Conservation (phyloP, 2,329 filamentous ascomycete species). For the Colletotrichum incanum region DNA sequence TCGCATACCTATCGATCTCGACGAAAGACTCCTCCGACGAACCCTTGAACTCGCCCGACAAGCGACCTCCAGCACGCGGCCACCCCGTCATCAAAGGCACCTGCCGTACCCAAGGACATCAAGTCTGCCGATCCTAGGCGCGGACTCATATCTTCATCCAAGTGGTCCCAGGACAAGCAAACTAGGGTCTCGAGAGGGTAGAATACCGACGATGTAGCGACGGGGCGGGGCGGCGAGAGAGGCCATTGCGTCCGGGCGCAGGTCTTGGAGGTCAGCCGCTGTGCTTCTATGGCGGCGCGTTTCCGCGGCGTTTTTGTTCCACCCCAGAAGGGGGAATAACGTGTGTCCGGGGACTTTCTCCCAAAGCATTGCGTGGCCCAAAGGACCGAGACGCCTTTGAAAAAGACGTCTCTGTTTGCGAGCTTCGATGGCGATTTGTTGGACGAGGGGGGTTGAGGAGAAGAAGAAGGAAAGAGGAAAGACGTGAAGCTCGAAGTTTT, state of each 20-base stretch:
- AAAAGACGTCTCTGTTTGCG: conserved; percentile 81
- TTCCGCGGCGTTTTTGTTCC: conserved; percentile 78
- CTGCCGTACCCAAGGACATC: conserved; percentile 41
- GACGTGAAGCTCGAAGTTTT: conserved; percentile 30
- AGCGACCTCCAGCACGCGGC: conserved; percentile 48
- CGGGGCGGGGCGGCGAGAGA: conserved; percentile 56
- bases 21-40: conserved; percentile 81
- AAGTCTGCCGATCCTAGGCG: conserved; percentile 53
- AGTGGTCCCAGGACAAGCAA: conserved; percentile 61
- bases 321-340: conserved; percentile 57
- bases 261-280: conserved; percentile 85
- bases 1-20: conserved; percentile 98
- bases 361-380: conserved; percentile 80
- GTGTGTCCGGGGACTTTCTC: conserved; percentile 99
- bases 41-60: conserved; percentile 47
- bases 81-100: conserved; percentile 49
- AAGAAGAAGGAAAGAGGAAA: conserved; percentile 54
- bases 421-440: conserved; percentile 99
- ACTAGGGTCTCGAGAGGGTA: conserved; percentile 32
- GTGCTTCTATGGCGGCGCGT: conserved; percentile 99
- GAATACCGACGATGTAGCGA: conserved; percentile 61
- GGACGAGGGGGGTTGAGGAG: conserved; percentile 87
- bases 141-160: conserved; percentile 96
- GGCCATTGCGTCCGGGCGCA: conserved; percentile 62
- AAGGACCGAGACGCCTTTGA: conserved; percentile 51